phyloP scores from a whole-genome alignment of 1,139 yeast species.

The Kodamaea sp. region DNA sequence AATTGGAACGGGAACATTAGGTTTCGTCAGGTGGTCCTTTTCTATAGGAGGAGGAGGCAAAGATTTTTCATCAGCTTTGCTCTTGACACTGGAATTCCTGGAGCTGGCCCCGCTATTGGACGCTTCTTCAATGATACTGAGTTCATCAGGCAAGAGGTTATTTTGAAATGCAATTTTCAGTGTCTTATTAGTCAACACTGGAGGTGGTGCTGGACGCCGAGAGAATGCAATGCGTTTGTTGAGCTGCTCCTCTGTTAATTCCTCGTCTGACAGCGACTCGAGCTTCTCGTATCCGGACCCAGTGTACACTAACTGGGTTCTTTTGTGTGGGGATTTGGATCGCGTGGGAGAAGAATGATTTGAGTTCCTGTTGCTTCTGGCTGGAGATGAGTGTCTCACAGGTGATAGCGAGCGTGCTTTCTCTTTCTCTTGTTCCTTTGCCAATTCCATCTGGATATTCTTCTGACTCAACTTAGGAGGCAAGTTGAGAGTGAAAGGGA shows the following conservation, averaged over 20 bases:
- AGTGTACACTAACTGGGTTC: conserved; percentile 35
- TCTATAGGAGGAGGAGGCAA: conserved; percentile 16
- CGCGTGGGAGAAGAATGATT: conserved; percentile 9
- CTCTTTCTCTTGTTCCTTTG: conserved; percentile 3
- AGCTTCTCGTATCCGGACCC: conserved; percentile 41
- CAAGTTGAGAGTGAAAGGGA: conserved; percentile 44
- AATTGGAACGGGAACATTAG: background rate
- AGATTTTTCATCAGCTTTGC: conserved; percentile 4
- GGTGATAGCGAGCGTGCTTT: conserved; percentile 17
- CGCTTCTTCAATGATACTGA: conserved; percentile 47
- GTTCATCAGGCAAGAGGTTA: conserved; percentile 29
- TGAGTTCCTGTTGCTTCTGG: conserved; percentile 8
- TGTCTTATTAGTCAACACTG: conserved; percentile 12
- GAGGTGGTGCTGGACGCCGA: conserved; percentile 22
- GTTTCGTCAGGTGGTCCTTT: conserved; percentile 2
- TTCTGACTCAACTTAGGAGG: conserved; percentile 45
- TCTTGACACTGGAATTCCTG: conserved; percentile 28
- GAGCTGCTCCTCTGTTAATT: conserved; percentile 10
- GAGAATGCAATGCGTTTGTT: conserved; percentile 13
- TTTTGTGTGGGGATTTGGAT: conserved; percentile 14
- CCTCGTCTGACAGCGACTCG: conserved; percentile 31
- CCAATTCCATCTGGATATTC: conserved; percentile 15
- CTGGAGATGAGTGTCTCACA: conserved; percentile 14
- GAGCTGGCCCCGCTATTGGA: conserved; percentile 32
- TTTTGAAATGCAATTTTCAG: conserved; percentile 18